Evolutionary conservation across 1,284 basidiomycete genomes (phyloP), one percentile per base, ranked within the genome.

Genomic region (Malassezia brasiliensis): DNA sequence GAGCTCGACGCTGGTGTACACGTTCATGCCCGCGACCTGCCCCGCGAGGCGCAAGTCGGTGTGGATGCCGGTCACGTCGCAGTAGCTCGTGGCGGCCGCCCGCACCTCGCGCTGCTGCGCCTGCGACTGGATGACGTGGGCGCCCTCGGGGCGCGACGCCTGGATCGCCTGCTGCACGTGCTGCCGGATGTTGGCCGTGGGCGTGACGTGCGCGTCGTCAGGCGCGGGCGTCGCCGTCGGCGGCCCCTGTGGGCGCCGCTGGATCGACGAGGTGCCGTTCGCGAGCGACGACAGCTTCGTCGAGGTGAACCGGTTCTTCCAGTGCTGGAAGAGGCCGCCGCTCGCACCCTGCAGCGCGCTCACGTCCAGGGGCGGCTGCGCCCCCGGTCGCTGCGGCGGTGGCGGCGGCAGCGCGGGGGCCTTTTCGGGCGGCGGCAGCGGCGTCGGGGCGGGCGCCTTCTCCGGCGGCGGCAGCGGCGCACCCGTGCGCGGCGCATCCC

Each of bases 31-130:
- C 2, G 60, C 61, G 14, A 78, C 65, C 15, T 73, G 65, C 4
- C 73, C 76, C 5, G 75, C 68, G 35, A 76, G 76, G 11, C 66
- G 63, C 8, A 78, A 67, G 52, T 75, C 66, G 2, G 75, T 69
- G 14, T 67, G 67, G 14, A 68, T 64, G 5, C 69, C 71, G 9
- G 68, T 65, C 11, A 68, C 61, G 52, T 77, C 77, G 66, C 77
- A 78, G 62, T 77, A 78, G 14, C 65, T 63, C 32, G 61, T 54
- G 20, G 69, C 65, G 3, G 74, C 74, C 47, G 77, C 76, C 40
- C 74, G 76, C 53, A 78, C 75, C 31, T 73, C 63, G 5, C 69
- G 72, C 42, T 61, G 58, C 38, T 65, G 57, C n/a, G 69, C 67
- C 17, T 75, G 61, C 38, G 66, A 74, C 52, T 68, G 66, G 50